phyloP scores from a whole-genome alignment of 169 alveolate species.

The Theileria sp. region DNA sequence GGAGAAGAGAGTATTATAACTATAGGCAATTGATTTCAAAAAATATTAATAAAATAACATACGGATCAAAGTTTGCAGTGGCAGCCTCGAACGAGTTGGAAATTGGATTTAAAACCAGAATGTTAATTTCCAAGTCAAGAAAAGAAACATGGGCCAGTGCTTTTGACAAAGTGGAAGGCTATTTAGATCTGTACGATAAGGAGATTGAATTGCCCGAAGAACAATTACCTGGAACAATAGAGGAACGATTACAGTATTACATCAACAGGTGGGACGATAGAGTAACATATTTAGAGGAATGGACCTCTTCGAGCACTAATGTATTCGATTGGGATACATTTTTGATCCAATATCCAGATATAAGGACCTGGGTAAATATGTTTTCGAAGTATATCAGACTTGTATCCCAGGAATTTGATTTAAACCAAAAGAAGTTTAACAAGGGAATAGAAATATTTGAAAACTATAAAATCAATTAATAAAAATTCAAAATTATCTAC shows the following conservation, averaged over 20 bases:
- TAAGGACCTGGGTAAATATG: not conserved
- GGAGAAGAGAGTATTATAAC: conserved; percentile 31
- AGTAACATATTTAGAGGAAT: not conserved
- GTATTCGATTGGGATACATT: conserved; percentile 10
- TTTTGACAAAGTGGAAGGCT: not conserved
- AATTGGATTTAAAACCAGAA: not conserved
- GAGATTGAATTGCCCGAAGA: not conserved
- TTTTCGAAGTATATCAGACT: not conserved
- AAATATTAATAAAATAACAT: not conserved
- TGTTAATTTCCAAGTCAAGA: not conserved
- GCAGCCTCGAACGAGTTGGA: not conserved
- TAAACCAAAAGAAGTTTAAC: not conserved
- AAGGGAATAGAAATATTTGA: not conserved
- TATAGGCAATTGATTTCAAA: not conserved
- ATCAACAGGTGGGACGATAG: not conserved
- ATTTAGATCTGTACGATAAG: not conserved
- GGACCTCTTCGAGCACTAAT: not conserved
- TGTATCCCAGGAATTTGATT: not conserved
- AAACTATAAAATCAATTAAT: not conserved
- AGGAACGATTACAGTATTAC: not conserved
- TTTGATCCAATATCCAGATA: not conserved
- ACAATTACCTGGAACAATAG: not conserved
- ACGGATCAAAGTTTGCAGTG: conserved; percentile 23
- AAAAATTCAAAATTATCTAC: not conserved
- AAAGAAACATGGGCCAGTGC: not conserved